Base-by-base conservation (phyloP, 768 basidiomycete species). In the Russula vinacea region DNA sequence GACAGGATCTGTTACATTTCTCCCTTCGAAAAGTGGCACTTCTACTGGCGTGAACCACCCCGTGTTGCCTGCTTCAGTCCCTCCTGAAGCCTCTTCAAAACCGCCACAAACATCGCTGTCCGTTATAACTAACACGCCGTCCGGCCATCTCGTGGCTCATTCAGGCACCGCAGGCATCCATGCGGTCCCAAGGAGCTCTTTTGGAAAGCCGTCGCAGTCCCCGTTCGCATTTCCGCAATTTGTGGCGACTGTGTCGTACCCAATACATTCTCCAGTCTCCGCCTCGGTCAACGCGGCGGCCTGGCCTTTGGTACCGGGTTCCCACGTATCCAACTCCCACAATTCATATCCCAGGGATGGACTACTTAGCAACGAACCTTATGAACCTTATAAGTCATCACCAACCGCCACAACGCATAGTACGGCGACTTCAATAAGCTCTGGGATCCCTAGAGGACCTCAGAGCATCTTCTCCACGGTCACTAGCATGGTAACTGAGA, bases 401-500 rank as follows among this genome's bases (percentile, higher is more conserved):
- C 24, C 54, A 56, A 42, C 53, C 42, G n/a, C 52, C 9, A 17
- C 47, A 11, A 40, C 53, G 32, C 19, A n/a, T 51, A 57, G 39
- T n/a, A 16, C 26, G 19, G 29, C n/a, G 10, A 44, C 32, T 1
- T 2, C 66, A 3, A 47, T 44, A 13, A 52, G 42, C 14, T 19
- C 17, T n/a, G 56, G 35, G 44, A 44, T 10, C 11, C n/a, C 58
- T 16, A 56, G 56, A 29, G 9, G 24, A 13, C 9, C 40, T 14
- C 59, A 67, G 61, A 54, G 73, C 37, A 66, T 73, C 35, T 58
- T 60, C 26, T 62, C 71, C 29, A 75, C 75, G 14, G 68, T 69
- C 26, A 72, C 83, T 2, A 73, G 80, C 26, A 65, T 78, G 49
- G 80, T 78, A 49, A 79, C 75, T 2, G 77, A 77, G 56, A 68